Evolutionary conservation across 2,329 filamentous ascomycete species (phyloP).

Genomic region (Colletotrichum tanaceti): DNA sequence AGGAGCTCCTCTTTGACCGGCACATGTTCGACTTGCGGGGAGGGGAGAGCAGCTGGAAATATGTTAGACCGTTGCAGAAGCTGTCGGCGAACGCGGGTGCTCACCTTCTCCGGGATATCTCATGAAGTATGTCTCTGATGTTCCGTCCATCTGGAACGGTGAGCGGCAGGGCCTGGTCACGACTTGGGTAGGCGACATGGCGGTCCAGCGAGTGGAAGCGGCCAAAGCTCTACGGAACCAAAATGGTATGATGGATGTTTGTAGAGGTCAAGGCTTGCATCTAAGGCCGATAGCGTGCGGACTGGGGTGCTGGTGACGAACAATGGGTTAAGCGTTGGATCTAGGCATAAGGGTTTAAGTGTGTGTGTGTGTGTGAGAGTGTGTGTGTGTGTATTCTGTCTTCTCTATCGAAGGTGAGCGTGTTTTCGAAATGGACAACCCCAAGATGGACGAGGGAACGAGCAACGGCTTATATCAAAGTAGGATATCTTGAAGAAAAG

Average conservation of each 20-base stretch:
- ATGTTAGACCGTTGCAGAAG: conserved; percentile 7
- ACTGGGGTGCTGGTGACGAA: neutral
- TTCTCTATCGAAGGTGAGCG: neutral
- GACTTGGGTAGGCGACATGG: conserved; percentile 37
- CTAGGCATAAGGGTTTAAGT: neutral
- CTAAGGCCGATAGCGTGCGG: neutral
- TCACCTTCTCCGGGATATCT: conserved; percentile 35
- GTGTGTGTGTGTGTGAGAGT: neutral
- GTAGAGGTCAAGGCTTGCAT: conserved; percentile 9
- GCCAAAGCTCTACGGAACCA: neutral
- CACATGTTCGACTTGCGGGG: conserved; percentile 23
- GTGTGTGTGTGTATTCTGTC: neutral
- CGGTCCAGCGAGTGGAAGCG: neutral
- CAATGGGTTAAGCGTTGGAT: neutral
- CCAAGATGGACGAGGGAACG: conserved; percentile 1
- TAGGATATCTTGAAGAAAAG: conserved; percentile 15
- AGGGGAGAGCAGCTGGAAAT: conserved; percentile 11
- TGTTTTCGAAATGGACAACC: neutral
- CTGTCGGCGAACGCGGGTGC: neutral
- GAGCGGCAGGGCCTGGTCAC: conserved; percentile 21
- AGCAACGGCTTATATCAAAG: conserved; percentile 24
- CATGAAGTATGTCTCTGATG: conserved; percentile 31
- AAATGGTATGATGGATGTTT: neutral
- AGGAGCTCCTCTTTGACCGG: conserved; percentile 45
- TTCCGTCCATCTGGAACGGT: conserved; percentile 32